These are phyloP conservation scores for Diplodia mutila DNA, from an alignment of 2,329 filamentous ascomycete species.

Conservation along the genomic window DNA sequence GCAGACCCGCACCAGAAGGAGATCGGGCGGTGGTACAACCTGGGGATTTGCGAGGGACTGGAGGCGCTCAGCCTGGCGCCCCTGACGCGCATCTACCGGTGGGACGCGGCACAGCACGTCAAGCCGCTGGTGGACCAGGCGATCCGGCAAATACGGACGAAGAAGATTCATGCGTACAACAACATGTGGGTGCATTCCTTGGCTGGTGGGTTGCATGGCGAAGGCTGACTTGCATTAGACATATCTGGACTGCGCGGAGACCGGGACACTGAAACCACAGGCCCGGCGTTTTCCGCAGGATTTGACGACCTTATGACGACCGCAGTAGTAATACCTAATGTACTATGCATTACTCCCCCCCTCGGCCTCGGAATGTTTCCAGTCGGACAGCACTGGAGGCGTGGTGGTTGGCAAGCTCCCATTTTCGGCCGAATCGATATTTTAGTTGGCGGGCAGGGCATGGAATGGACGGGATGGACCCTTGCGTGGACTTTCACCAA, in stretches of 20 bases:
- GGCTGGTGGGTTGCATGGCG: slow-evolving; percentile 22
- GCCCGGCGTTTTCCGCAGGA: neutral
- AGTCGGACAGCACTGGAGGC: slow-evolving; percentile 10
- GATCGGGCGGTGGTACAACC: slow-evolving; percentile 81
- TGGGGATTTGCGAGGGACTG: slow-evolving; percentile 73
- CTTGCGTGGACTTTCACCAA: slow-evolving; percentile 25
- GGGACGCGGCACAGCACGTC: slow-evolving; percentile 64
- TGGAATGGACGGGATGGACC: slow-evolving; percentile 17
- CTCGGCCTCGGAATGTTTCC: slow-evolving; percentile 26
- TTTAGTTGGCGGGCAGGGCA: slow-evolving; percentile 11
- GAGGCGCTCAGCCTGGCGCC: slow-evolving; percentile 75
- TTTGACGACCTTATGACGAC: slow-evolving; percentile 26
- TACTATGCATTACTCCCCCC: slow-evolving; percentile 25
- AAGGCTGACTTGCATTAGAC: slow-evolving; percentile 38
- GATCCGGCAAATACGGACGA: slow-evolving; percentile 69
- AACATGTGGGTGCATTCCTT: slow-evolving; percentile 65
- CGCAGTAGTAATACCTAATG: slow-evolving; percentile 28
- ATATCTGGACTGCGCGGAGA: slow-evolving; percentile 53
- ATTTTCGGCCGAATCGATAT: slow-evolving; percentile 26
- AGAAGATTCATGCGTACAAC: slow-evolving; percentile 72
- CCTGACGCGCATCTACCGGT: slow-evolving; percentile 67
- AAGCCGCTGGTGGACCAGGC: slow-evolving; percentile 64
- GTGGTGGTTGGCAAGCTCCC: slow-evolving; percentile 23
- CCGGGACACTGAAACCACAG: slow-evolving; percentile 43
- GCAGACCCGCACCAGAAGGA: slow-evolving; percentile 65